Evolutionary conservation across 306 rosid genomes (phyloP).

Genomic region (Echinosophora koreensis): DNA sequence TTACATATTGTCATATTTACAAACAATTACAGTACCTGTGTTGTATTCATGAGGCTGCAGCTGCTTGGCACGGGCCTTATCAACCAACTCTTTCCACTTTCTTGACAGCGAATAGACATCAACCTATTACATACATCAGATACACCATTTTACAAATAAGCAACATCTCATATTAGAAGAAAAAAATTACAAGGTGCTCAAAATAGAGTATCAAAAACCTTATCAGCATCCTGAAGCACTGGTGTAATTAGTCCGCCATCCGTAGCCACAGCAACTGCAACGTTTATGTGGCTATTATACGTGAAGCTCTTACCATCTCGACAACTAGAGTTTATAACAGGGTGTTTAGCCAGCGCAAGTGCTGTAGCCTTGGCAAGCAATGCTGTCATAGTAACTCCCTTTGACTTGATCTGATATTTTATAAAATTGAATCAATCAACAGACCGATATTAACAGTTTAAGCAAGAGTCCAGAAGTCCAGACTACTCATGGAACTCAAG

Average conservation of each 20-base stretch:
- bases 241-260: slow-evolving; percentile 96
- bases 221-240: slow-evolving; percentile 94
- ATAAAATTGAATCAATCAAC: slow-evolving; percentile 26
- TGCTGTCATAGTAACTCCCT: slow-evolving; percentile 99
- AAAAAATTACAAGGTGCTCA: slow-evolving; percentile 10
- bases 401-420: slow-evolving; percentile 74
- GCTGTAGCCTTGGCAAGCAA: slow-evolving; percentile 99
- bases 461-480: neutral
- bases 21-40: slow-evolving; percentile 60
- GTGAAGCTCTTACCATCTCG: slow-evolving; percentile 97
- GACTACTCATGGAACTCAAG: neutral
- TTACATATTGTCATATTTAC: neutral
- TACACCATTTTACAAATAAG: slow-evolving; percentile 24
- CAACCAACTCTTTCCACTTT: slow-evolving; percentile 98
- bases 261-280: slow-evolving; percentile 93
- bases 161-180: slow-evolving; percentile 24
- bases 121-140: slow-evolving; percentile 57
- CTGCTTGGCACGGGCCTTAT: slow-evolving; percentile 97
- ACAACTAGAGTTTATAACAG: slow-evolving; percentile 90
- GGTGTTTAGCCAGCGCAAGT: slow-evolving; percentile 86
- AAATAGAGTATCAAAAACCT: slow-evolving; percentile 58
- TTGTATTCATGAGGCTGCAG: slow-evolving; percentile 90
- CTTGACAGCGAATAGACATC: slow-evolving; percentile 92
- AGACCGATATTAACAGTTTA: slow-evolving; percentile 2
- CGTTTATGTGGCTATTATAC: slow-evolving; percentile 84